phyloP scores from a whole-genome alignment of 495 filamentous ascomycete genomes.

The Penicillium dipodomyicola region DNA sequence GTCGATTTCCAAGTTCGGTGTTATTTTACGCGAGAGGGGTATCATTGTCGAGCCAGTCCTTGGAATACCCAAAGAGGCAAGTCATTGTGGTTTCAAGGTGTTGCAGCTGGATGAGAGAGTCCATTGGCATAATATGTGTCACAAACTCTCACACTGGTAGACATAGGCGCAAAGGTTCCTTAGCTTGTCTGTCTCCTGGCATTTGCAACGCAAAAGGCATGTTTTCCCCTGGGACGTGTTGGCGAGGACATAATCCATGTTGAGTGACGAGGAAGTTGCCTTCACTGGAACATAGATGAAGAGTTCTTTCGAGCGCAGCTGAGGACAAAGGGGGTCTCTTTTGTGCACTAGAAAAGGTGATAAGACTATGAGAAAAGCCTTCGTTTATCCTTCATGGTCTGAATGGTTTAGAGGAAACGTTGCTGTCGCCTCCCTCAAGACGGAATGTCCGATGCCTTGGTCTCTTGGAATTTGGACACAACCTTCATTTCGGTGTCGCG shows the following conservation, averaged over 20 bases:
- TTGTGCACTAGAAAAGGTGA: too few species aligned
- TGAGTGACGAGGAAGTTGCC: background rate
- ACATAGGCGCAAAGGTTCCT: background rate
- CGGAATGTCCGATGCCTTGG: constrained; percentile 35
- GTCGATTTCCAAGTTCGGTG: background rate
- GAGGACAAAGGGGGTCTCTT: background rate
- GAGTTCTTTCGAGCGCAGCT: background rate
- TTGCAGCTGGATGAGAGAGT: too few species aligned
- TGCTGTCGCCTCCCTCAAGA: constrained; percentile 21
- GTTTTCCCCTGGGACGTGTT: background rate
- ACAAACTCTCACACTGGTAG: background rate
- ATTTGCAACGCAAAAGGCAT: background rate
- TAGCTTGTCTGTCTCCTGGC: background rate
- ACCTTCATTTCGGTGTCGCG: constrained; percentile 48
- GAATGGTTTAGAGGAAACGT: background rate
- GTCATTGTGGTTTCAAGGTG: background rate
- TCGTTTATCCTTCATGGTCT: background rate
- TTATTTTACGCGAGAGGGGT: background rate
- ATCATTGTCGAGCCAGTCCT: background rate
- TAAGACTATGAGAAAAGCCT: background rate
- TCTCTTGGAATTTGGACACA: constrained; percentile 45
- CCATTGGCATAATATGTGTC: background rate
- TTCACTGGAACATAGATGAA: background rate
- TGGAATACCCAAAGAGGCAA: background rate
- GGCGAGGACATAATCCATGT: too few species aligned